Base-by-base conservation (phyloP, 2,329 filamentous ascomycete genomes). In the Sporothrix mexicana region DNA sequence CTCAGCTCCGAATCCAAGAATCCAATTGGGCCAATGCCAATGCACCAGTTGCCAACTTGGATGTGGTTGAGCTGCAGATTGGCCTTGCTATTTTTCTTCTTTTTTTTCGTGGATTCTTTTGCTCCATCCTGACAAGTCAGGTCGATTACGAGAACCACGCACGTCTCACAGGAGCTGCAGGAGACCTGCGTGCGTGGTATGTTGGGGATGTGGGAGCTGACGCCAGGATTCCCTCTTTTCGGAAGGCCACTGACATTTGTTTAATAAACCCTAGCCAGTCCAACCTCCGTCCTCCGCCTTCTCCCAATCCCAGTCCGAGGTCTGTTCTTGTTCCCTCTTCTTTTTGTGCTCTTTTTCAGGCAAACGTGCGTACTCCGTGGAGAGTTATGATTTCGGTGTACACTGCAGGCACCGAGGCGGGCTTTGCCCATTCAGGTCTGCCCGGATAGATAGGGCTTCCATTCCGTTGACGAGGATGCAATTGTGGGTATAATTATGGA, bases 21-120 rank as follows among this genome's bases (percentile, higher is more conserved):
- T 66, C 12, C 69, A 64, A 71, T 64, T 71, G 69, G 69, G 47
- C 45, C 55, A 64, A 64, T 62, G 15, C 25, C 43, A 20, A 62
- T 64, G 69, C 45, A 17, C 25, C 25, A 59, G 43, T 70, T 70
- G 53, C 68, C 23, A 45, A 30, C 41, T 45, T 47, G 51, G 17
- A 7, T 41, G 30, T 43, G 66, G 66, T 69, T 69, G 66, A 69
- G 66, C 47, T 53, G 49, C 66, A 69, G 30, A 13, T 41, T 69
- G 25, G 30, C 30, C 30, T 36, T 36, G 30, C 30, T 36, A 4
- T 36, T 36, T 36, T 36, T 36, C 7, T 36, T 36, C 7, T 36
- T 36, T 36, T 7, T 36, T 7, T 36, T 7, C 30, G 30, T 36
- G 30, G 30, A 36, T 36, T 36, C 30, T 36, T 36, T 36, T 36